Base-by-base conservation (phyloP, 2,329 filamentous ascomycete species). In the Rasamsonia emersonii region DNA sequence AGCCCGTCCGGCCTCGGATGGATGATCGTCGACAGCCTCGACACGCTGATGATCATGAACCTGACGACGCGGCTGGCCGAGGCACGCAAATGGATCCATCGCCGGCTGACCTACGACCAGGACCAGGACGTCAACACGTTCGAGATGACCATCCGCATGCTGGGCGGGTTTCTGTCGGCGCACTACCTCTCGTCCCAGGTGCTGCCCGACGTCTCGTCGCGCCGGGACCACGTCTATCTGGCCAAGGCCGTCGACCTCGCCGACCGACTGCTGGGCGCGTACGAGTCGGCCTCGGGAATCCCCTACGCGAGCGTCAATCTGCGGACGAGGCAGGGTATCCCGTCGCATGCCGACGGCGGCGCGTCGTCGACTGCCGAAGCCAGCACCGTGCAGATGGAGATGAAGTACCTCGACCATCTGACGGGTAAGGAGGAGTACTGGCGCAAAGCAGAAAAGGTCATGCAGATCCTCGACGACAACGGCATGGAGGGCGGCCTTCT, bases 31-130 rank as follows among this genome's bases (percentile, higher is more conserved):
- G 91, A 98, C 62, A 78, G 88, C 8, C 67, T 98, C 41, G 91
- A 98, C 59, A 96, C 91, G 1, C 75, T 95, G 71, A 96, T 96
- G 65, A 69, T 98, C 41, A 98, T 98, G 91, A 96, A 96, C 57
- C 69, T 93, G 43, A 95, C 89, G 9, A 81, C 77, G 18, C 79
- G 88, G 40, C 71, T 98, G 20, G 71, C 77, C 19, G 78, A 91
- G 50, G 89, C 91, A 17, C 73, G 89, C 35, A 75, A 93, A 52
- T 98, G 91, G 91, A 76, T 98, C 29, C 71, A 83, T 1, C 79
- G 77, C 3, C 78, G 77, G 6, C 61, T 96, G 41, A 79, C 78
- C 6, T 96, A 93, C 62, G 79, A 94, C 38, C 85, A 94, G 57
- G 73, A 95, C 49, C 86, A 95, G 55, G 86, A 95, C 54, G 44